Evolutionary conservation across 768 basidiomycete genomes (phyloP).

Genomic region (Mrakia hoshinonis): DNA sequence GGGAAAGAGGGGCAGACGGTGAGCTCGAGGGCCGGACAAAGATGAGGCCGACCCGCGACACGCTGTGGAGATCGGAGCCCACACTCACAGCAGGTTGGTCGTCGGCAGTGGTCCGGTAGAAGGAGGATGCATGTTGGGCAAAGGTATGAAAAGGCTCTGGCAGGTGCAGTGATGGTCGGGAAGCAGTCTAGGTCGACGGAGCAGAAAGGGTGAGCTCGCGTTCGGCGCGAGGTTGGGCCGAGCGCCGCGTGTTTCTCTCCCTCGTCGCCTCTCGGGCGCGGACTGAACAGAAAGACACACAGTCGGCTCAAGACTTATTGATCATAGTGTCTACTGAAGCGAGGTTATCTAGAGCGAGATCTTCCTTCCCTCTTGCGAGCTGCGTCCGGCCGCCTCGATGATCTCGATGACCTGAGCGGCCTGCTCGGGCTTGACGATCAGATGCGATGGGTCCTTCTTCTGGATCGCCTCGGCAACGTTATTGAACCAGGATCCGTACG

Average conservation of each 20-base stretch:
- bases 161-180: too few species aligned
- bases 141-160: too few species aligned
- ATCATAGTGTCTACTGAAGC: too few species aligned
- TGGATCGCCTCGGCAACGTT: constrained; percentile 54
- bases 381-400: constrained; percentile 63
- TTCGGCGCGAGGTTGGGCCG: too few species aligned
- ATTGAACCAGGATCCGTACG: constrained; percentile 43
- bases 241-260: too few species aligned
- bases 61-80: not conserved
- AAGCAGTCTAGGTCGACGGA: too few species aligned
- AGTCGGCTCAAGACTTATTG: too few species aligned
- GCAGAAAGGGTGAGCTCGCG: too few species aligned
- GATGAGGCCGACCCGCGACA: not conserved
- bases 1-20: not conserved
- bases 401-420: constrained; percentile 63
- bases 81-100: constrained; percentile 4
- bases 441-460: constrained; percentile 1
- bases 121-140: not conserved
- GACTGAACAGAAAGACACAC: too few species aligned
- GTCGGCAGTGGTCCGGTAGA: constrained; percentile 9
- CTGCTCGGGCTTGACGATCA: constrained; percentile 63
- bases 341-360: constrained; percentile 33
- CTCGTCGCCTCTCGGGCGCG: too few species aligned
- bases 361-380: constrained; percentile 55
- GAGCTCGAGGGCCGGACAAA: not conserved